Conservation (phyloP, 495 filamentous ascomycete species). For the Durotheca rogersii region DNA sequence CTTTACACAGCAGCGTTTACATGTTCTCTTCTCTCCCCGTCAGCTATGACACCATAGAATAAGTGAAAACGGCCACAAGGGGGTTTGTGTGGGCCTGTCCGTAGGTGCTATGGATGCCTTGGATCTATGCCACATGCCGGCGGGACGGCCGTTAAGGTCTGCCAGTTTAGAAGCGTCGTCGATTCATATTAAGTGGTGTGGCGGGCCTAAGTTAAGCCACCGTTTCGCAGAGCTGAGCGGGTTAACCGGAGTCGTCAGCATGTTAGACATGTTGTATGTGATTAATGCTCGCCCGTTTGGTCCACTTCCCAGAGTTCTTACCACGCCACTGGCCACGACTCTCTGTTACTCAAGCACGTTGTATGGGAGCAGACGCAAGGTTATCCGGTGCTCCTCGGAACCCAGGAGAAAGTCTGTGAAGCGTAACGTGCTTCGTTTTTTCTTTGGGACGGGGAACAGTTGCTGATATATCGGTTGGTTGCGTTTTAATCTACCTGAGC, state of each 20-base stretch:
- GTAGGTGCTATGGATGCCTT: conserved; percentile 16
- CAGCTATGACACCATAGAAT: conserved; percentile 16
- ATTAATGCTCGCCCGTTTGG: conserved; percentile 3
- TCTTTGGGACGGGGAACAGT: conserved; percentile 7
- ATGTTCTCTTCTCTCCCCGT: conserved; percentile 1
- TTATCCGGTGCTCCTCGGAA: conserved; percentile 14
- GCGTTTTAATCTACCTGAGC: conserved; percentile 8
- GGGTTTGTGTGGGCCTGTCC: conserved; percentile 14
- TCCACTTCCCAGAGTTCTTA: neutral
- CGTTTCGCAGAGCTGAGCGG: conserved; percentile 15
- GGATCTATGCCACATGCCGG: conserved; percentile 26
- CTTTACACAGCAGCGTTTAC: neutral
- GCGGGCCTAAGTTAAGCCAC: neutral
- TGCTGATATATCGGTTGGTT: conserved; percentile 17
- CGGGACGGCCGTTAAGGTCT: conserved; percentile 16
- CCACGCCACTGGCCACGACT: conserved; percentile 10
- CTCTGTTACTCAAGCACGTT: conserved; percentile 25
- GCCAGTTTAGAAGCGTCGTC: neutral
- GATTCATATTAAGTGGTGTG: conserved; percentile 14
- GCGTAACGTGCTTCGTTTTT: conserved; percentile 10
- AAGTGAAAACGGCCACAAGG: conserved; percentile 11
- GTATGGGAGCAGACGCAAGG: conserved; percentile 10
- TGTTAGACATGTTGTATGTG: conserved; percentile 31
- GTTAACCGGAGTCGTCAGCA: conserved; percentile 9
- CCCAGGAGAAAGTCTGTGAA: neutral